Evolutionary conservation across 306 rosid genomes (phyloP).

Genomic region (Gastrolobium villosum): DNA sequence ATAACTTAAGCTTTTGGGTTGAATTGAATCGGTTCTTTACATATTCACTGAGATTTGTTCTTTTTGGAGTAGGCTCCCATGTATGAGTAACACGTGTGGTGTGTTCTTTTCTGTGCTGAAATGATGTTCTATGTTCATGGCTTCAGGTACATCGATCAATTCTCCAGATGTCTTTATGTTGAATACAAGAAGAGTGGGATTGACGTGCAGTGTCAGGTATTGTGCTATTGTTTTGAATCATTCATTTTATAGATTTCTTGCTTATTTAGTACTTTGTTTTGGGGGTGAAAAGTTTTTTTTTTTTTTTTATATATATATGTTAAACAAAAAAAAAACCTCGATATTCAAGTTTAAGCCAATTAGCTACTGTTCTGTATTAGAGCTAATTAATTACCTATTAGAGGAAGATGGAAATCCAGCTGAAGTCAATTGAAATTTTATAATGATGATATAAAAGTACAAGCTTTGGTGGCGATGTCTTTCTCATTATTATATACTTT

Average conservation of each 20-base stretch:
- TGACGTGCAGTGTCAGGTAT: slow-evolving; percentile 99
- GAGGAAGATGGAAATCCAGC: background rate
- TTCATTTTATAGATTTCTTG: background rate
- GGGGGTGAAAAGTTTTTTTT: background rate
- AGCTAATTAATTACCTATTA: background rate
- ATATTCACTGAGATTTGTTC: background rate
- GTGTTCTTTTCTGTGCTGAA: background rate
- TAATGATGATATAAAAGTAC: background rate
- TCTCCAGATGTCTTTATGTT: slow-evolving; percentile 89
- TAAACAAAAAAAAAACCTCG: background rate
- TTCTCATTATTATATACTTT: background rate
- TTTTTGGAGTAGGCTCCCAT: background rate
- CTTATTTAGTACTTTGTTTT: background rate
- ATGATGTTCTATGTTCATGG: slow-evolving; percentile 12
- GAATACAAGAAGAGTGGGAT: slow-evolving; percentile 96
- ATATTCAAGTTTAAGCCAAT: background rate
- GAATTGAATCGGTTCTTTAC: too few relatives aligned
- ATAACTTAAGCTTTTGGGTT: too few relatives aligned
- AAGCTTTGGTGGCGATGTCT: background rate
- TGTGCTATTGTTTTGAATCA: slow-evolving; percentile 31
- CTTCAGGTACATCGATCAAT: slow-evolving; percentile 92
- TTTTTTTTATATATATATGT: too few relatives aligned
- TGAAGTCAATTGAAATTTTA: slow-evolving; percentile 22
- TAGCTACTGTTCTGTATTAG: background rate
- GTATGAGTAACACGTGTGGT: background rate